Conservation (phyloP, 1,139 yeast species). For the Zygosaccharomyces pseudobailii region DNA sequence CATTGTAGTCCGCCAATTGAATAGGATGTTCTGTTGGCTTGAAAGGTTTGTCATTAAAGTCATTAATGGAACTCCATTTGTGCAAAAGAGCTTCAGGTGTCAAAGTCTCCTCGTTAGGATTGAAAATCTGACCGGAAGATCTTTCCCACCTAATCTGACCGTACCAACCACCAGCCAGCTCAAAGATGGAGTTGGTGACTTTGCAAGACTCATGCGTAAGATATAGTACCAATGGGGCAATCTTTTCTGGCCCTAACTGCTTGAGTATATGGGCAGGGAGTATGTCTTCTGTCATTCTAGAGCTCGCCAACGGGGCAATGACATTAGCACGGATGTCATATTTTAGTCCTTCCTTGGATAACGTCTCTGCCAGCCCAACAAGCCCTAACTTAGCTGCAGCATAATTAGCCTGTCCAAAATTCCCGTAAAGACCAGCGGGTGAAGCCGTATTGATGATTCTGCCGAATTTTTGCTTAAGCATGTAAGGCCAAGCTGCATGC, state of each 20-base stretch:
- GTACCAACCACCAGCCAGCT: constrained; percentile 91
- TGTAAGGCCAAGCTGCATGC: constrained; percentile 88
- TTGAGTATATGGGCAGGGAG: constrained; percentile 82
- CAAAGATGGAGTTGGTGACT: constrained; percentile 73
- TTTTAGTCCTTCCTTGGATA: constrained; percentile 88
- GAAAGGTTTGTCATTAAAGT: constrained; percentile 56
- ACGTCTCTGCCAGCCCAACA: constrained; percentile 88
- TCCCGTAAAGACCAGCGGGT: constrained; percentile 95
- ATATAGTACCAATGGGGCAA: constrained; percentile 84
- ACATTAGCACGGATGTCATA: constrained; percentile 80
- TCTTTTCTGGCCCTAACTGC: constrained; percentile 77
- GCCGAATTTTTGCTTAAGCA: constrained; percentile 81
- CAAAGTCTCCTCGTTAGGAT: constrained; percentile 61
- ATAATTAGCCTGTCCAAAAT: constrained; percentile 95
- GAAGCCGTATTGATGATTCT: constrained; percentile 88
- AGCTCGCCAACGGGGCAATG: constrained; percentile 91
- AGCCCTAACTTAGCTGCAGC: constrained; percentile 90
- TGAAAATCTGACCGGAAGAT: constrained; percentile 78
- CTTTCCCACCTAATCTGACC: constrained; percentile 96
- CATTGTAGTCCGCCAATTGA: constrained; percentile 54
- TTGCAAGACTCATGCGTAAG: constrained; percentile 59
- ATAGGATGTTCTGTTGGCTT: constrained; percentile 62
- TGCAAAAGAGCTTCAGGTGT: constrained; percentile 83
- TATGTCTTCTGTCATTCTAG: constrained; percentile 91
- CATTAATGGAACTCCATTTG: constrained; percentile 59